Conservation (phyloP, 352 stramenopile genomes). For the Phytophthora sojae region DNA sequence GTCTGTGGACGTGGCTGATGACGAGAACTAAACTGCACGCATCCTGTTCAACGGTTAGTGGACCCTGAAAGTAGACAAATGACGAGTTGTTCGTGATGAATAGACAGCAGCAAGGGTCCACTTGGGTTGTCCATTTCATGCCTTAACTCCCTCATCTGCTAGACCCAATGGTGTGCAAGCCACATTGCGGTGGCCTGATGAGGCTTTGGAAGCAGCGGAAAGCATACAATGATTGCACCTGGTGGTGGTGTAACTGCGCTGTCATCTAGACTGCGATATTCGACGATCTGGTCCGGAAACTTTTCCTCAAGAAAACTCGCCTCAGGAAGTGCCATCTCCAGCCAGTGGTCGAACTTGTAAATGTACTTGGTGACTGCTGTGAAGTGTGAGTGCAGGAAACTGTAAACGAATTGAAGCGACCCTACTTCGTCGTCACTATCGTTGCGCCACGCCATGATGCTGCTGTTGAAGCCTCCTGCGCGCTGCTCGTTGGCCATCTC, state of each 20-base stretch:
- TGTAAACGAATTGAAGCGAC: slow-evolving; percentile 42
- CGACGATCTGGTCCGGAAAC: slow-evolving; percentile 64
- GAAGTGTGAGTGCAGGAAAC: slow-evolving; percentile 53
- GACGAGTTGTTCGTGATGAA: slow-evolving; percentile 1
- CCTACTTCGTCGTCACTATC: slow-evolving; percentile 5
- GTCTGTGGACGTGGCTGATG: slow-evolving; percentile 40
- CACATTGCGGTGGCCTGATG: slow-evolving; percentile 58
- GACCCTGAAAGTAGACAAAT: slow-evolving; percentile 11
- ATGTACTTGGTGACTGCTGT: slow-evolving; percentile 53
- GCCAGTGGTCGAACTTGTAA: slow-evolving; percentile 91
- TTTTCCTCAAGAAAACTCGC: slow-evolving; percentile 53
- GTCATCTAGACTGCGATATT: slow-evolving; percentile 65
- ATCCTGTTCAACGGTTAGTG: slow-evolving; percentile 6
- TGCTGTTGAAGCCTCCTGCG: slow-evolving; percentile 74
- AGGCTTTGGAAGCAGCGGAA: slow-evolving; percentile 83
- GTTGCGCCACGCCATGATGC: slow-evolving; percentile 67
- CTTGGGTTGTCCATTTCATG: background rate
- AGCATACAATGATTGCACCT: slow-evolving; percentile 72
- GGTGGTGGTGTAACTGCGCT: slow-evolving; percentile 25
- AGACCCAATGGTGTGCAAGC: slow-evolving; percentile 59
- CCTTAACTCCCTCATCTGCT: background rate
- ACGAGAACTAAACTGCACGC: slow-evolving; percentile 29
- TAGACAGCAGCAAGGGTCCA: slow-evolving; percentile 20
- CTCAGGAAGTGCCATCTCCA: slow-evolving; percentile 66
- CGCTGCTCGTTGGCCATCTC: slow-evolving; percentile 77